Evolutionary conservation across 345 rosid genomes (phyloP), one percentile per base, ranked within the genome.

Genomic region (Eucalyptus marginata): DNA sequence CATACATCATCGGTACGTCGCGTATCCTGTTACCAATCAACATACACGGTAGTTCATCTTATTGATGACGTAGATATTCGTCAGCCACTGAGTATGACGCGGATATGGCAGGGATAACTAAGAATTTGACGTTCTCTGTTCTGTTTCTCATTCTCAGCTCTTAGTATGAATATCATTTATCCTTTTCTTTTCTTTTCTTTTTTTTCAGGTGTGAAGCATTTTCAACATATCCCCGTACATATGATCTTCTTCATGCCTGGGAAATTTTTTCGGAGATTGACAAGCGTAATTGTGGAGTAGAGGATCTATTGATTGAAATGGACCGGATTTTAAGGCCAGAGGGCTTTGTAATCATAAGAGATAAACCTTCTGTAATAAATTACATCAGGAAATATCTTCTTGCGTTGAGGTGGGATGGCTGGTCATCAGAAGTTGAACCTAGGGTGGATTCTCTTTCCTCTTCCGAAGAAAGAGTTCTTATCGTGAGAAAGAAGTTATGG

Each of bases 161-260:
- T 46, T 50, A 33, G 25, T 56, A 44, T 62, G 64, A 58, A 46
- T 17, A 40, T 84, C 58, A 89, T 76, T 20, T 3, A 76, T 25
- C 80, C 87, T 83, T 44, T 20, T 52, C 58, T 52, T 49, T 76
- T 62, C 64, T 43, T 29, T 88, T 25, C n/a, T 10, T 90, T 81
- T 81, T 81, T 86, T 56, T 58, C 91, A 98, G 99, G 99, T 96
- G 99, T 87, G 99, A 97, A 92, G 95, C 99, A 90, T 97, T 97
- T 89, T 95, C 96, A 31, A 96, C 99, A 18, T 98, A 98, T 90
- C 99, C 99, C 29, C 94, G 98, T 13, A 97, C 99, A 49, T 97
- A 93, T 84, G 99, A 98, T 93, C 97, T 97, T 91, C 96, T 97
- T 90, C 99, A 97, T 89, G 97, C 98, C 71, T 97, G 98, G 99